Evolutionary conservation across 805 yeast genomes (phyloP).

Genomic region (Wickerhamomyces bovis): DNA sequence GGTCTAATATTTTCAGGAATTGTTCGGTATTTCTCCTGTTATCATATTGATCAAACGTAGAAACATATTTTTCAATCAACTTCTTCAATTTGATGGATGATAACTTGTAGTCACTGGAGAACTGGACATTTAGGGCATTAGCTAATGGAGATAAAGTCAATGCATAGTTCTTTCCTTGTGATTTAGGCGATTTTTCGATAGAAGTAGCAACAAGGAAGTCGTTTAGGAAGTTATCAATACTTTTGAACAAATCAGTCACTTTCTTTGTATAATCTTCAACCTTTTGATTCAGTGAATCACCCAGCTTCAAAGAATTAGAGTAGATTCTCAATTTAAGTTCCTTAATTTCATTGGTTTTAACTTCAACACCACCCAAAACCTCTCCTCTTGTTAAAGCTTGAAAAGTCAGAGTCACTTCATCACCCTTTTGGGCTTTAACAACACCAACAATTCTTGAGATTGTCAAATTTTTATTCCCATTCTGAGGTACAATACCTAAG

Average conservation of each 20-base stretch:
- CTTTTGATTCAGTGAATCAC: constrained; percentile 4
- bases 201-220: constrained; percentile 30
- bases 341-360: constrained; percentile 15
- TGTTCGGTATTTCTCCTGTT: constrained; percentile 16
- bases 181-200: constrained; percentile 13
- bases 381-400: constrained; percentile 44
- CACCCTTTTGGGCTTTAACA: constrained; percentile 31
- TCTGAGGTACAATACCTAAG: constrained; percentile 18
- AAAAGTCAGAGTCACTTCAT: constrained; percentile 39
- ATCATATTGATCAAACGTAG: constrained; percentile 18
- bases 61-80: constrained; percentile 25
- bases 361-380: constrained; percentile 10
- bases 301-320: constrained; percentile 16
- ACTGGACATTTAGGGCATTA: constrained; percentile 48
- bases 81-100: constrained; percentile 38
- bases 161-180: constrained; percentile 25
- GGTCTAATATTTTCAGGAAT: constrained; percentile 33
- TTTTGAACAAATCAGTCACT: constrained; percentile 11
- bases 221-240: constrained; percentile 30
- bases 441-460: constrained; percentile 40
- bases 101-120: constrained; percentile 41
- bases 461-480: constrained; percentile 31
- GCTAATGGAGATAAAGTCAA: constrained; percentile 55
- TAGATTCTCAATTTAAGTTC: constrained; percentile 7
- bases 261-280: constrained; percentile 12